Conservation (phyloP, 208 protist genomes). For the Leishmania braziliensis region DNA sequence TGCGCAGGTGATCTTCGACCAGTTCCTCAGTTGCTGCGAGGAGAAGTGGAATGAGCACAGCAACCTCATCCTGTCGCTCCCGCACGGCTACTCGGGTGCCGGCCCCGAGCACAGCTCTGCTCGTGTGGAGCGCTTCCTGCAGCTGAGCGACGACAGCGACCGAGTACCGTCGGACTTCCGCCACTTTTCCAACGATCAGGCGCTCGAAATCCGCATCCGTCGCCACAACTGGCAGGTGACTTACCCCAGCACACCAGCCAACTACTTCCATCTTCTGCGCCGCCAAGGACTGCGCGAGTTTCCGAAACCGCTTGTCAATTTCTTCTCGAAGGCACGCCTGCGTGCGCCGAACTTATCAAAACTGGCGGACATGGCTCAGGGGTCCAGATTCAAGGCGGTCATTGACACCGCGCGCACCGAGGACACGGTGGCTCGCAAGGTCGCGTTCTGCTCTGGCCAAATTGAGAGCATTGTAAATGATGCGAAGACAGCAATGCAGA, state of each 20-base stretch:
- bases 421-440: constrained; percentile 71
- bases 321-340: constrained; percentile 93
- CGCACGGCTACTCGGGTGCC: constrained; percentile 98
- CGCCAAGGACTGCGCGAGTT: constrained; percentile 97
- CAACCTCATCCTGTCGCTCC: constrained; percentile 96
- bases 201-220: constrained; percentile 78
- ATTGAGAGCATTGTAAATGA: constrained; percentile 97
- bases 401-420: constrained; percentile 25
- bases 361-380: constrained; percentile 74
- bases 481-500: constrained; percentile 57
- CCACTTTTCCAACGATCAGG: constrained; percentile 53
- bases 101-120: constrained; percentile 98
- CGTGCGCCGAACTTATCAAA: constrained; percentile 90
- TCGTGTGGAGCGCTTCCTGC: constrained; percentile 98
- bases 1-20: constrained; percentile 99
- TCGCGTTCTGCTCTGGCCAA: constrained; percentile 98
- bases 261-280: constrained; percentile 99
- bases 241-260: constrained; percentile 97
- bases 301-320: constrained; percentile 97
- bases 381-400: constrained; percentile 60
- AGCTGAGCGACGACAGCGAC: constrained; percentile 94
- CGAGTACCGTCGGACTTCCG: constrained; percentile 73
- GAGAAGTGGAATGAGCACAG: constrained; percentile 96
- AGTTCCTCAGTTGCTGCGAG: constrained; percentile 93
- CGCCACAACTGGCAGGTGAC: constrained; percentile 94